phyloP scores from a whole-genome alignment of 306 rosid species.

The Sophora flavescens region DNA sequence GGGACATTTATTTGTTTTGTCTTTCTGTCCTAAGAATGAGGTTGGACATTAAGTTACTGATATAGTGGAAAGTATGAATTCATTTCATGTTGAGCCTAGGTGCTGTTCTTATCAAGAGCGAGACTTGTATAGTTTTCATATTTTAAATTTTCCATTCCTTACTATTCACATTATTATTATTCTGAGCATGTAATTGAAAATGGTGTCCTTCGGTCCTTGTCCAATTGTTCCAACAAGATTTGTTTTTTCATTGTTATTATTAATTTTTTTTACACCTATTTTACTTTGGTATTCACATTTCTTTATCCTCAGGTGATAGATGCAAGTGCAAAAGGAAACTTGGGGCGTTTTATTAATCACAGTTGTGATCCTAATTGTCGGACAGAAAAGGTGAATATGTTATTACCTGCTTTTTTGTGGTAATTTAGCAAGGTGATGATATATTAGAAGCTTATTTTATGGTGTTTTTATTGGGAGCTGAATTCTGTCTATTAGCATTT shows the following conservation, averaged over 20 bases:
- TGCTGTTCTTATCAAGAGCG: constrained; percentile 15
- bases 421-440: constrained; percentile 7
- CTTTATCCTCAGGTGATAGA: constrained; percentile 85
- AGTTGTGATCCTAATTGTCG: constrained; percentile 98
- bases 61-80: neutral
- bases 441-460: constrained; percentile 1
- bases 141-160: neutral
- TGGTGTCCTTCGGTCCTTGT: neutral
- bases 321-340: constrained; percentile 97
- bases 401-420: constrained; percentile 13
- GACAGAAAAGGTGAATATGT: constrained; percentile 84
- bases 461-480: constrained; percentile 8
- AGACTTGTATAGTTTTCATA: neutral
- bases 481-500: constrained; percentile 26
- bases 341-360: constrained; percentile 99
- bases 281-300: constrained; percentile 34
- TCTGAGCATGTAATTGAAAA: constrained; percentile 23
- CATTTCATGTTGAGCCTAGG: neutral
- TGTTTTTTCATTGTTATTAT: neutral
- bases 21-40: neutral
- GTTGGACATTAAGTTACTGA: neutral
- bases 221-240: constrained; percentile 14
- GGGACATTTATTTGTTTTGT: constrained; percentile 7
- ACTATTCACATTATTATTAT: constrained; percentile 1
- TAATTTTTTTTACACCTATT: neutral